A percentile compares a stretch with the other conserved stretches of the same genome.
These are phyloP conservation scores for Trypanosoma platydactyli DNA, from an alignment of 208 protist genomes.

Conservation along the genomic window DNA sequence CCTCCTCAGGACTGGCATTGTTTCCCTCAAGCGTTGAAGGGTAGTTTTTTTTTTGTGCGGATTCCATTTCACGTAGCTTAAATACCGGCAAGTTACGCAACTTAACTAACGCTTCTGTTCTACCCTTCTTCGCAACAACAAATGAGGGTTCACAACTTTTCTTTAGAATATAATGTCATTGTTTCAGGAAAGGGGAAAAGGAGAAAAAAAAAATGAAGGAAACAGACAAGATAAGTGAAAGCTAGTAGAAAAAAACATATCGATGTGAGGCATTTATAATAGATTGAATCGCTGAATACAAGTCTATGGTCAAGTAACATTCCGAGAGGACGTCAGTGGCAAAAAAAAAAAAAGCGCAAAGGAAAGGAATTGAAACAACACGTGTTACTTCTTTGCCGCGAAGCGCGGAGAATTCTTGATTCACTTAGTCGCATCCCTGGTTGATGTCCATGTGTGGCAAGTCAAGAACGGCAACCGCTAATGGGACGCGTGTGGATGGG, in stretches of 20 bases:
- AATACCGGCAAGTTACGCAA: constrained; percentile 53
- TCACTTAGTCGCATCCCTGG: constrained; percentile 37
- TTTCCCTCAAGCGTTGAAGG: constrained; percentile 43
- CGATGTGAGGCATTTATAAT: neutral
- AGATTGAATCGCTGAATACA: too few species aligned
- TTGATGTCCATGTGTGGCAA: constrained; percentile 77
- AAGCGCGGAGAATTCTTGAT: neutral
- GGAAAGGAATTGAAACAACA: constrained; percentile 12
- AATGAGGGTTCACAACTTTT: neutral
- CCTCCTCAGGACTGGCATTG: constrained; percentile 26
- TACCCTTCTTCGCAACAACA: neutral
- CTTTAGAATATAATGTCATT: too few species aligned
- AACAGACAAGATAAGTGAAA: constrained; percentile 7
- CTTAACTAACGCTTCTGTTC: neutral
- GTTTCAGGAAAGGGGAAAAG: neutral
- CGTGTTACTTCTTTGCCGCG: neutral
- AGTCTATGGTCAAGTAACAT: too few species aligned
- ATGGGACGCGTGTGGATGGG: constrained; percentile 26
- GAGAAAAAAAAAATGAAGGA: constrained; percentile 17
- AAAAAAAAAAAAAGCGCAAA: constrained; percentile 3
- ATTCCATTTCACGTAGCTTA: constrained; percentile 61
- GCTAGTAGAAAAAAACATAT: neutral
- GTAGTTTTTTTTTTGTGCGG: constrained; percentile 66
- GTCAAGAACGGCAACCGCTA: constrained; percentile 75
- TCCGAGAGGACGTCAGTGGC: neutral